Conservation (phyloP, 106 monocot genomes). For the Acorus gramineus region DNA sequence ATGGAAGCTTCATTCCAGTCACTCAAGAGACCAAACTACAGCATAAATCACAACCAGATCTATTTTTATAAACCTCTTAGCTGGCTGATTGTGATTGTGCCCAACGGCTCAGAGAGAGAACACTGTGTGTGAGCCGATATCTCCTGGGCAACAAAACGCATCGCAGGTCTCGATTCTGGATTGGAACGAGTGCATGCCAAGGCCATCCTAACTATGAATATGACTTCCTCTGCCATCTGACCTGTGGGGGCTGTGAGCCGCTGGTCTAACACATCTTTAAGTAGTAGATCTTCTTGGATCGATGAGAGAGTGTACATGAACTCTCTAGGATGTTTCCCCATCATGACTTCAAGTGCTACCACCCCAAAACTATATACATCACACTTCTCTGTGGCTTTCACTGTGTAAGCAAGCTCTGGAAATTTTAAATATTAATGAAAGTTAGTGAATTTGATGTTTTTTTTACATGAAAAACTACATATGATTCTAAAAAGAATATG, state of each 20-base stretch:
- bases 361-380: constrained; percentile 42
- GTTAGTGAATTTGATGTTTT: too few species aligned
- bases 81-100: constrained; percentile 36
- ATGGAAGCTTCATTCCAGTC: too few species aligned
- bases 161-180: constrained; percentile 38
- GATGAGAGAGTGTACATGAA: constrained; percentile 18
- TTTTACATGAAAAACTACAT: too few species aligned
- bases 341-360: constrained; percentile 21
- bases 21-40: too few species aligned
- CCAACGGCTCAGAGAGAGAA: constrained; percentile 33
- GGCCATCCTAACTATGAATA: constrained; percentile 40
- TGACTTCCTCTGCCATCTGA: constrained; percentile 57
- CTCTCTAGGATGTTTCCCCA: constrained; percentile 31
- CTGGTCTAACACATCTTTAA: constrained; percentile 62
- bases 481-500: too few species aligned
- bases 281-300: constrained; percentile 5
- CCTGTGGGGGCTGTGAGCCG: constrained; percentile 40
- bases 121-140: constrained; percentile 36
- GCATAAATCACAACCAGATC: too few species aligned
- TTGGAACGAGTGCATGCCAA: constrained; percentile 32
- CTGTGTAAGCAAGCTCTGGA: constrained; percentile 33
- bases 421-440: too few species aligned
- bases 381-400: constrained; percentile 28
- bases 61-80: constrained; percentile 27
- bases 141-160: constrained; percentile 66